Percentiles rank a stretch among this genome's conserved stretches.
Evolutionary conservation across 2,329 filamentous ascomycete genomes (phyloP).

Genomic region (Huntiella decipiens): DNA sequence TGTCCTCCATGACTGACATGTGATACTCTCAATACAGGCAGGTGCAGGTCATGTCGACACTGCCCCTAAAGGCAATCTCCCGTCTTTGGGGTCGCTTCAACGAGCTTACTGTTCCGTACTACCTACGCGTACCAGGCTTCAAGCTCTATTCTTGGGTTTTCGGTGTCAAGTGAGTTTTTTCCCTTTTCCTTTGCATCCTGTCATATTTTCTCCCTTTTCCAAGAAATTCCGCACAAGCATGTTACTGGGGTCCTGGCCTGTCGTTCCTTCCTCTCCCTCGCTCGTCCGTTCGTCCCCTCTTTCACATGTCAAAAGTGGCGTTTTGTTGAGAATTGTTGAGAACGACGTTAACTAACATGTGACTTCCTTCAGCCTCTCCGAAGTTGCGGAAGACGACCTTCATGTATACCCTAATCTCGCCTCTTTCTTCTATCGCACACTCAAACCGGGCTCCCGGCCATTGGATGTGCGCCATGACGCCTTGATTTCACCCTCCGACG

Average conservation of each 20-base stretch:
- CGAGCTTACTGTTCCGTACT: constrained; percentile 72
- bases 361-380: constrained; percentile 43
- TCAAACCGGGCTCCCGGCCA: constrained; percentile 75
- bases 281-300: constrained; percentile 1
- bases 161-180: constrained; percentile 47
- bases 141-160: constrained; percentile 82
- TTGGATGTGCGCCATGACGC: constrained; percentile 66
- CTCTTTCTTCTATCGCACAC: constrained; percentile 87
- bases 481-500: constrained; percentile 75
- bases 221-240: not conserved
- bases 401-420: constrained; percentile 83
- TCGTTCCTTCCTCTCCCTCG: not conserved
- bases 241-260: not conserved
- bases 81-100: constrained; percentile 84
- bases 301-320: constrained; percentile 2
- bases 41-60: constrained; percentile 80
- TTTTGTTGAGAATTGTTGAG: constrained; percentile 9
- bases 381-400: constrained; percentile 75
- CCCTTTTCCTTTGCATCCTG: not conserved
- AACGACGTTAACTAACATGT: not conserved
- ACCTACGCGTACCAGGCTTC: constrained; percentile 73
- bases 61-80: constrained; percentile 79
- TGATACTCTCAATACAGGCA: constrained; percentile 33
- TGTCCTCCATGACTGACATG: constrained; percentile 5
- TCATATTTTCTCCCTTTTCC: not conserved